Conservation (phyloP, 106 monocot genomes). For the Dendrobium officinale region DNA sequence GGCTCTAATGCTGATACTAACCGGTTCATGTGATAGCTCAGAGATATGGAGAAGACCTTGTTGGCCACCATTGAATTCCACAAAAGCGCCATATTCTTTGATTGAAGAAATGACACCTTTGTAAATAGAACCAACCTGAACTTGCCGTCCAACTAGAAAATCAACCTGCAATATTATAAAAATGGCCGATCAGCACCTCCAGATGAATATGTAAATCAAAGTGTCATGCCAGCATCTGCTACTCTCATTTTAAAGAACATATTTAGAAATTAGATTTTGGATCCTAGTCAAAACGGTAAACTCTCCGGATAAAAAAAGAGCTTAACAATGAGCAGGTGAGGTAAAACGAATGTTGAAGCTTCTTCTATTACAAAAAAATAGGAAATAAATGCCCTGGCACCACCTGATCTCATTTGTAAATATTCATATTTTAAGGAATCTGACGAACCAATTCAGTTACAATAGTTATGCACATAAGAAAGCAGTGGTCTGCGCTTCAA, state of each 20-base stretch:
- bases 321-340: neutral
- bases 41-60: conserved; percentile 93
- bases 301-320: neutral
- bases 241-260: neutral
- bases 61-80: conserved; percentile 88
- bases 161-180: conserved; percentile 46
- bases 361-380: neutral
- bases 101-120: conserved; percentile 78
- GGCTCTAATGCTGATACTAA: conserved; percentile 10
- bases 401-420: neutral
- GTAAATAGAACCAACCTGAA: conserved; percentile 82
- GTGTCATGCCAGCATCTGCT: neutral
- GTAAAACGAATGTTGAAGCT: neutral
- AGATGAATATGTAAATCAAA: neutral
- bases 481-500: neutral
- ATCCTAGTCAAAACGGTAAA: neutral
- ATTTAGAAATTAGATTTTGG: neutral
- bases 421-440: neutral
- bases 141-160: conserved; percentile 71
- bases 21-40: conserved; percentile 82
- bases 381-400: neutral
- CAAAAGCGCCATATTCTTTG: conserved; percentile 96
- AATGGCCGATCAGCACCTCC: neutral
- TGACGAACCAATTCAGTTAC: neutral
- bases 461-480: neutral